Base-by-base conservation (phyloP, 2,329 filamentous ascomycete genomes). In the Stachybotrys chlorohalonatus region DNA sequence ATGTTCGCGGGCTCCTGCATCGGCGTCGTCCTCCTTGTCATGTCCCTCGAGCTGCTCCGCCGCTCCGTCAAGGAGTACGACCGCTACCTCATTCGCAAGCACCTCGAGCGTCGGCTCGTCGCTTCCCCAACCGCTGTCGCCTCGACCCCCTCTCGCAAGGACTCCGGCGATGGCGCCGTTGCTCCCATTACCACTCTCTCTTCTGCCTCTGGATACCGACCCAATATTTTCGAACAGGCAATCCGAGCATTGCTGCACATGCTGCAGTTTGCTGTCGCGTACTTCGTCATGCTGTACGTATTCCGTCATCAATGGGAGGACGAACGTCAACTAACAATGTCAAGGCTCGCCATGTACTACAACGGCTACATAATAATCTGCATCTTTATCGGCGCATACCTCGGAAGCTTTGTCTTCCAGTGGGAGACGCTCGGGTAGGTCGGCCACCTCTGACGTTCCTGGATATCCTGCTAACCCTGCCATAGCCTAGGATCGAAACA, bases 1-100 rank as follows among this genome's bases (percentile, higher is more conserved):
- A 86, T 86, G 79, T 93, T 95, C 66, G 89, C 86, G 51, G 89
- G 86, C 24, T 87, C 85, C 53, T 94, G 89, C 72, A 85, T 95
- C 64, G 89, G 87, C 57, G 84, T 90, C 42, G 75, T 90, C 57
- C 73, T 86, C n/a, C 82, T 95, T 53, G 86, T 88, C 60, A 78
- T 93, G 53, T 64, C 72, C 6, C 84, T 94, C 61, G 89, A 94
- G 65, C 73, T 85, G 55, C 77, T 94, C 24, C 86, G 90, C 52
- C 85, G 89, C 32, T 62, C 79, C 30, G 78, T 81, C 59, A 85
- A 87, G 61, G 87, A 91, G 67, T 93, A 86, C 68, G 89, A 94
- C 67, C 76, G 80, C 31, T 81, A 80, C 62, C 77, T 90, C 32
- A 64, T 86, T 56, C 77, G 77, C 31, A 76, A 79, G 60, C 78